A percentile compares a stretch with the other conserved stretches of the same genome.
phyloP scores from a whole-genome alignment of 768 basidiomycete species.

The Pseudohyphozyma bogoriensis region DNA sequence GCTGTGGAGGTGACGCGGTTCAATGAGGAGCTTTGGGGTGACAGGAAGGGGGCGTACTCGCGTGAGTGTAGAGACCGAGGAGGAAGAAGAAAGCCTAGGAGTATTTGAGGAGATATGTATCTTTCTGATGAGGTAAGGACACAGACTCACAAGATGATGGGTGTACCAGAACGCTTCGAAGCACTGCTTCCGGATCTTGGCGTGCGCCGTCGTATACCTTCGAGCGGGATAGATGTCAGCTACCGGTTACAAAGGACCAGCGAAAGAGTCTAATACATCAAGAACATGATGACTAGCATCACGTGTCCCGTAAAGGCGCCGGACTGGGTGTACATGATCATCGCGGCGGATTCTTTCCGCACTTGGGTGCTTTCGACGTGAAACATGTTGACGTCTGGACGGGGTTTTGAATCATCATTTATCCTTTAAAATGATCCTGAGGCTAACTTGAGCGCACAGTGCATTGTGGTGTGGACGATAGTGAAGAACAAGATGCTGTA shows the following conservation, averaged over 20 bases:
- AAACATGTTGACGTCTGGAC: slow-evolving; percentile 66
- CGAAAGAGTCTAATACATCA: too few relatives aligned
- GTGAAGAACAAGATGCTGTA: slow-evolving; percentile 90
- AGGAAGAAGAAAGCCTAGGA: slow-evolving; percentile 82
- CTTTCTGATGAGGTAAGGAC: background rate
- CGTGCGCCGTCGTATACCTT: slow-evolving; percentile 72
- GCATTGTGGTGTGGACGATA: slow-evolving; percentile 84
- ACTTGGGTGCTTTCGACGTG: slow-evolving; percentile 77
- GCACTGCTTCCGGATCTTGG: slow-evolving; percentile 74
- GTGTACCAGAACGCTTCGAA: slow-evolving; percentile 98
- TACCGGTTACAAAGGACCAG: too few relatives aligned
- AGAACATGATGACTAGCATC: slow-evolving; percentile 85
- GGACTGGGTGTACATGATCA: slow-evolving; percentile 60
- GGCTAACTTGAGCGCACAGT: slow-evolving; percentile 44
- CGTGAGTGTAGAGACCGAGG: slow-evolving; percentile 78
- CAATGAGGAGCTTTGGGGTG: rapidly evolving
- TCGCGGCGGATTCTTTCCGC: slow-evolving; percentile 60
- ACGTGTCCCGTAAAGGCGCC: slow-evolving; percentile 78
- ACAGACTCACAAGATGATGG: slow-evolving; percentile 49
- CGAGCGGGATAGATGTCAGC: slow-evolving; percentile 35
- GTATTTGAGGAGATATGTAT: background rate
- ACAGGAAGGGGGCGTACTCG: slow-evolving; percentile 35
- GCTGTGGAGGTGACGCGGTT: slow-evolving; percentile 37
- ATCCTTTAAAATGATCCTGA: background rate
- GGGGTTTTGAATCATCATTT: slow-evolving; percentile 21